Conservation (phyloP, 1,284 basidiomycete species). For the Hymenochaete sp. region DNA sequence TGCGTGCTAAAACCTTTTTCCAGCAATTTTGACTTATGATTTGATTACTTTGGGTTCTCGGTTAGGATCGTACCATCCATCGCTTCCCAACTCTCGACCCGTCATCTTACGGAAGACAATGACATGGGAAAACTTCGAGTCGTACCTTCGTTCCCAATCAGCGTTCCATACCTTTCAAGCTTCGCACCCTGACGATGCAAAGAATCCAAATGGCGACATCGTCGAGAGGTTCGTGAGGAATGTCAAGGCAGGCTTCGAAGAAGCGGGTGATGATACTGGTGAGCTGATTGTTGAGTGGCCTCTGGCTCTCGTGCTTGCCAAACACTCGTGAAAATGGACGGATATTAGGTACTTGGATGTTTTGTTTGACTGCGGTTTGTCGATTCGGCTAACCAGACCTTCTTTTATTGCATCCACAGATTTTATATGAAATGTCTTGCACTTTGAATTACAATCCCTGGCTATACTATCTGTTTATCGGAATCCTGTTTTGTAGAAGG, state of each 20-base stretch:
- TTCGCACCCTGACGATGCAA: slow-evolving; percentile 49
- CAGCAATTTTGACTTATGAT: background rate
- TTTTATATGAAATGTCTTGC: too few species aligned
- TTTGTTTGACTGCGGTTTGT: too few species aligned
- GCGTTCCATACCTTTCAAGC: slow-evolving; percentile 66
- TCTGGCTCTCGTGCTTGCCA: slow-evolving; percentile 53
- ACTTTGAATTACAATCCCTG: too few species aligned
- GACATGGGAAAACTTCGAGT: slow-evolving; percentile 56
- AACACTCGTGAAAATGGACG: slow-evolving; percentile 24
- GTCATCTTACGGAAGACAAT: slow-evolving; percentile 54
- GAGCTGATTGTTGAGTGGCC: slow-evolving; percentile 65
- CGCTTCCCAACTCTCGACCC: slow-evolving; percentile 36
- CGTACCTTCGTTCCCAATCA: slow-evolving; percentile 67
- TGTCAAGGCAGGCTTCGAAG: slow-evolving; percentile 29
- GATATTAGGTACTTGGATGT: background rate
- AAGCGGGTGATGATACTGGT: slow-evolving; percentile 24
- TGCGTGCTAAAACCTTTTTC: slow-evolving; percentile 20
- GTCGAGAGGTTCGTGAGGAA: slow-evolving; percentile 51
- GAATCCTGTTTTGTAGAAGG: too few species aligned
- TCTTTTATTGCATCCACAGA: too few species aligned
- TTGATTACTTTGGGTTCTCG: slow-evolving; percentile 3
- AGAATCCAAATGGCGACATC: slow-evolving; percentile 47
- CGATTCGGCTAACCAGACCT: too few species aligned
- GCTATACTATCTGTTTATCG: too few species aligned
- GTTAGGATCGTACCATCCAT: slow-evolving; percentile 35